phyloP scores from a whole-genome alignment of 495 filamentous ascomycete species.

The Aspergillus kassunensis region DNA sequence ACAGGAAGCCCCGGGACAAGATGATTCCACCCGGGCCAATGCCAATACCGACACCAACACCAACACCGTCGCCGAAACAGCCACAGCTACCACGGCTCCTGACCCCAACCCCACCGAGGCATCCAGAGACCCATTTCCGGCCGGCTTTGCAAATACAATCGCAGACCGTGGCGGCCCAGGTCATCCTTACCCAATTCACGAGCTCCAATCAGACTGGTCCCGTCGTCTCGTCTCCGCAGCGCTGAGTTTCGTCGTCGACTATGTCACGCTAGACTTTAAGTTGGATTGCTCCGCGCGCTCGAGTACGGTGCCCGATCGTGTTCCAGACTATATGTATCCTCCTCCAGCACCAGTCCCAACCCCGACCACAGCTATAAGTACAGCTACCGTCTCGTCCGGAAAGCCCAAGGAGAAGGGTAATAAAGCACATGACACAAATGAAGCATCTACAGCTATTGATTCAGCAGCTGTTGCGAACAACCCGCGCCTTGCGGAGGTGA shows the following conservation, averaged over 20 bases:
- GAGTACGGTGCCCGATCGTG: slow-evolving; percentile 21
- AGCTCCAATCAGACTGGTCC: slow-evolving; percentile 17
- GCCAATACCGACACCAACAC: neutral
- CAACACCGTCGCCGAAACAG: neutral
- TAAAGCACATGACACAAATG: neutral
- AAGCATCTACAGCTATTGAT: neutral
- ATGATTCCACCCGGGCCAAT: neutral
- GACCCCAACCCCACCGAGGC: no score
- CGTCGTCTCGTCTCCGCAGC: slow-evolving; percentile 14
- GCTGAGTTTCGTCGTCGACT: slow-evolving; percentile 19
- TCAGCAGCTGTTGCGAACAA: slow-evolving; percentile 9
- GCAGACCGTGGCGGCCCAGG: no score
- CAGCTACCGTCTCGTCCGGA: no score
- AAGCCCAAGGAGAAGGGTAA: neutral
- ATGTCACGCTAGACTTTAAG: slow-evolving; percentile 16
- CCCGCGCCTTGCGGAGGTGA: slow-evolving; percentile 17
- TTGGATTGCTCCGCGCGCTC: slow-evolving; percentile 22
- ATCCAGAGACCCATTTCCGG: no score
- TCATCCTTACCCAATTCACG: neutral
- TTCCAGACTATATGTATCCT: slow-evolving; percentile 19
- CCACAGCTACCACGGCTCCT: no score
- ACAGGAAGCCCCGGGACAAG: no score
- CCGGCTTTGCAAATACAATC: no score
- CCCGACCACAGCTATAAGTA: no score
- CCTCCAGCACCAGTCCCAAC: neutral